Conservation (phyloP, 371 early-diverging fungal genomes). For the Apophysomyces ossiformis region DNA sequence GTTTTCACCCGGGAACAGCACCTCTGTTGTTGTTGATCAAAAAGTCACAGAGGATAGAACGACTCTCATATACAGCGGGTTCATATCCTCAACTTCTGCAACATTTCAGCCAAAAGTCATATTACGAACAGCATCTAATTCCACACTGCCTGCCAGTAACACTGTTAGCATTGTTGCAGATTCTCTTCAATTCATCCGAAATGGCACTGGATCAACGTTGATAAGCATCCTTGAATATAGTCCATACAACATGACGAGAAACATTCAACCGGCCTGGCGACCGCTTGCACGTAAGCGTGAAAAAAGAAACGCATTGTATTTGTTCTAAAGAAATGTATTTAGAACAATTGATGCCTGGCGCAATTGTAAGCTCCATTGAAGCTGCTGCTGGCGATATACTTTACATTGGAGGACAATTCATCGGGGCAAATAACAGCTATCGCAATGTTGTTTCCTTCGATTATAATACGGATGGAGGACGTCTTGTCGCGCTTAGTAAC, state of each 20-base stretch:
- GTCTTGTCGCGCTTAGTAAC: too few relatives aligned
- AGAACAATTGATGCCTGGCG: slow-evolving; percentile 39
- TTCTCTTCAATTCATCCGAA: slow-evolving; percentile 39
- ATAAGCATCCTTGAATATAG: slow-evolving; percentile 45
- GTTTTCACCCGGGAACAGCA: slow-evolving; percentile 42
- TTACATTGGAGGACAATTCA: slow-evolving; percentile 48
- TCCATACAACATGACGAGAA: slow-evolving; percentile 33
- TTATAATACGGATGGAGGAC: slow-evolving; percentile 16
- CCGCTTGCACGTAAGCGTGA: slow-evolving; percentile 32
- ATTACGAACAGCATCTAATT: slow-evolving; percentile 25
- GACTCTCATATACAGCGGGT: slow-evolving; percentile 56
- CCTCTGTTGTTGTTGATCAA: slow-evolving; percentile 44
- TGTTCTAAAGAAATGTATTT: not conserved
- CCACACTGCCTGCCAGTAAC: slow-evolving; percentile 23
- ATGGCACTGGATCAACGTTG: slow-evolving; percentile 34
- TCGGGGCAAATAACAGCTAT: slow-evolving; percentile 23
- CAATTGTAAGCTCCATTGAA: slow-evolving; percentile 37
- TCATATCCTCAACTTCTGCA: slow-evolving; percentile 38
- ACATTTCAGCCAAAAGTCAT: slow-evolving; percentile 38
- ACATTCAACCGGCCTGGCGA: slow-evolving; percentile 34
- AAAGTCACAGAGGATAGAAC: slow-evolving; percentile 40
- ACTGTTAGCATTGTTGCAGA: slow-evolving; percentile 36
- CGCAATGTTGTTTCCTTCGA: slow-evolving; percentile 39
- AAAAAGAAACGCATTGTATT: not conserved
- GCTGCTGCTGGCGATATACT: slow-evolving; percentile 26